Base-by-base conservation (phyloP, 139 green algal genomes). In the Chloropicon primus region DNA sequence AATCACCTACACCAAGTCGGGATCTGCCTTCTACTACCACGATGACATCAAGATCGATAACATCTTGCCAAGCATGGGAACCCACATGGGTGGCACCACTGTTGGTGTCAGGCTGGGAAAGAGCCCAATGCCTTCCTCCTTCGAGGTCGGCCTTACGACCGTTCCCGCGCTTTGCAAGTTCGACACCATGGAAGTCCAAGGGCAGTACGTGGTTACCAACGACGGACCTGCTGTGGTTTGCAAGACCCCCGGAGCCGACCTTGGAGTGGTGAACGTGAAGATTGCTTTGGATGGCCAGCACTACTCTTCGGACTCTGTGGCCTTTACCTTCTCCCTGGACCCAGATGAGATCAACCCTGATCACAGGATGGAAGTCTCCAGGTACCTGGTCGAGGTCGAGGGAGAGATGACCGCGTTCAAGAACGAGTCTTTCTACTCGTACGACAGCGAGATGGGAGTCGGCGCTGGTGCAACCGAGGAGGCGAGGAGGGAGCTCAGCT, bases 241-340 rank as follows among this genome's bases (percentile, higher is more conserved):
- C 41, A 62, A 62, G 41, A 62, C 41, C 17, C 41, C 41, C 5
- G 41, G 41, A 5, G 10, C 17, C 41, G 41, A 74, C 71, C 23
- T 74, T 3, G 71, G 41, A 62, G 41, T 62, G 10, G 41, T 62
- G 41, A 62, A 75, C 26, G 41, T 79, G 53, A 74, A 26, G 21
- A 62, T 79, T 22, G 54, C 54, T 25, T 25, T 79, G 53, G 73
- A 79, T 53, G 76, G 76, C 22, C 76, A 79, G 76, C 41, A 79
- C 53, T 79, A 79, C 76, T 73, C 26, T 23, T 26, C 2, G 2
- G 73, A 75, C 54, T 26, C 22, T 22, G 76, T 25, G 24, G 73
- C 22, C 24, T 79, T 79, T 53, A 79, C 76, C 22, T 79, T 62
- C 41, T n/a, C 41, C 41, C 17, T 62, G 41, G 41, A 62, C 41